Conservation (phyloP, 2,329 filamentous ascomycete genomes). For the Pezicula radicicola region DNA sequence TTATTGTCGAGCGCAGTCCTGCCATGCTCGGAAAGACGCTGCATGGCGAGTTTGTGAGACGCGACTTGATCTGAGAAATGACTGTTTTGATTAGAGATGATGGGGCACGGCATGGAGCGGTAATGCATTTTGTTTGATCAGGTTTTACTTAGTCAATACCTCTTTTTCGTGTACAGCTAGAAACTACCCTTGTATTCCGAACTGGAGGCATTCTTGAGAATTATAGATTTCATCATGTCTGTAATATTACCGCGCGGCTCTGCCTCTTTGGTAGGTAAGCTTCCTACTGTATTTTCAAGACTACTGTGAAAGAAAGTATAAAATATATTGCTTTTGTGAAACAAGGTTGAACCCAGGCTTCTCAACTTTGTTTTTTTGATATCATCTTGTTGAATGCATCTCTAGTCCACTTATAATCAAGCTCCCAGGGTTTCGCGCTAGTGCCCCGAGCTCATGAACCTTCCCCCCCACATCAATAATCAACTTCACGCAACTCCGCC, state of each 20-base stretch:
- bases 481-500: neutral
- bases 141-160: constrained; percentile 25
- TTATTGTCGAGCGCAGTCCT: constrained; percentile 93
- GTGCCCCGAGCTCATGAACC: neutral
- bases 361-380: no score
- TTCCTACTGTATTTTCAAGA: no score
- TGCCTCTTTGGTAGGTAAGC: neutral
- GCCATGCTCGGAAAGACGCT: constrained; percentile 90
- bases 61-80: constrained; percentile 75
- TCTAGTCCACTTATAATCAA: neutral
- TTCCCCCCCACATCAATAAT: constrained; percentile 6
- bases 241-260: neutral
- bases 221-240: constrained; percentile 2
- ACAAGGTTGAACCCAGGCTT: no score
- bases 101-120: constrained; percentile 21
- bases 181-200: constrained; percentile 18
- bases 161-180: constrained; percentile 30
- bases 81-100: constrained; percentile 22
- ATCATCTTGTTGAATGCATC: no score
- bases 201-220: neutral
- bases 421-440: neutral
- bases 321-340: neutral
- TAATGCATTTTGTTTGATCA: constrained; percentile 25
- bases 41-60: constrained; percentile 92
- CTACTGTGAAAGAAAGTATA: no score